A percentile compares a stretch with the other conserved stretches of the same genome.
These are phyloP conservation scores for Talaromyces sp. DNA, from an alignment of 2,329 filamentous ascomycete genomes.

Conservation along the genomic window DNA sequence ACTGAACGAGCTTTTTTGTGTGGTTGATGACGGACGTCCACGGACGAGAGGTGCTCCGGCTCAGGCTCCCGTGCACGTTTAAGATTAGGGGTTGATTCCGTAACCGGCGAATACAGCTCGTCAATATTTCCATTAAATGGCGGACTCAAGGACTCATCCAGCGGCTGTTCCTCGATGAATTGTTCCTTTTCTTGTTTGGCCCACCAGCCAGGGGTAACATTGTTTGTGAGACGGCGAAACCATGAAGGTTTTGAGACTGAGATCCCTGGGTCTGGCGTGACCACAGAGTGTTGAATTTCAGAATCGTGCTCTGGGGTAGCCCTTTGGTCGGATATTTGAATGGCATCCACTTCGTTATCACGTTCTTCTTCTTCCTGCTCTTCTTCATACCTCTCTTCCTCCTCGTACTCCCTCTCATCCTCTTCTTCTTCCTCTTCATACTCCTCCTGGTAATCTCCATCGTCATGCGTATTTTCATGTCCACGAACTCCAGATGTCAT, in stretches of 20 bases:
- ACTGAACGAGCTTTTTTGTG: not conserved
- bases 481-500: not conserved
- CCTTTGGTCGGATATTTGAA: not conserved
- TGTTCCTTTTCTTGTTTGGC: slow-evolving; percentile 3
- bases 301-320: not conserved
- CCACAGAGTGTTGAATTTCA: not conserved
- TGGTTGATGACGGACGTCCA: not conserved
- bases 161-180: not conserved
- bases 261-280: not conserved
- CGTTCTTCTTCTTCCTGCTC: slow-evolving; percentile 7
- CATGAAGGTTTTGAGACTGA: slow-evolving; percentile 26
- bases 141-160: slow-evolving; percentile 10
- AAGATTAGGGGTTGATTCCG: slow-evolving; percentile 5
- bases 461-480: not conserved
- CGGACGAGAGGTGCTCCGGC: not conserved
- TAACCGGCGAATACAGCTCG: not conserved
- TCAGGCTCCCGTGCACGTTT: slow-evolving; percentile 7
- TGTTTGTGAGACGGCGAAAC: slow-evolving; percentile 24
- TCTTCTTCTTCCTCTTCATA: slow-evolving; percentile 1
- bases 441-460: not conserved
- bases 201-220: slow-evolving; percentile 13
- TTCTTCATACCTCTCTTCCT: slow-evolving; percentile 11
- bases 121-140: slow-evolving; percentile 1
- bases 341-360: slow-evolving; percentile 14
- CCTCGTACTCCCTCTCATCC: not conserved